Evolutionary conservation across 106 monocot genomes (phyloP), one percentile per base, ranked within the genome.

Genomic region (Chionographis japonica): DNA sequence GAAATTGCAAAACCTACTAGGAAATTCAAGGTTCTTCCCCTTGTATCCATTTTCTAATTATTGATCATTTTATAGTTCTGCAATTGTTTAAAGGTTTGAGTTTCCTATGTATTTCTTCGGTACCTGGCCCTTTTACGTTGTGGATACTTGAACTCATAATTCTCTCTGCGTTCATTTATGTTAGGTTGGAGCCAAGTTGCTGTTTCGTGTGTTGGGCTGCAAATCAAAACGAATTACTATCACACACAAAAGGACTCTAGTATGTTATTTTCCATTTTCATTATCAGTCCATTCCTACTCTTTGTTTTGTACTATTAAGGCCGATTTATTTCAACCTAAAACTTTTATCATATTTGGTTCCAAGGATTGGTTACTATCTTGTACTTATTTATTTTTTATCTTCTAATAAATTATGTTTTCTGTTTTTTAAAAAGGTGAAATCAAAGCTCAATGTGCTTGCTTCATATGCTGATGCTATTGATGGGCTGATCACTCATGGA

Each of bases 201-300:
- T 81, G 12, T 98, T 98, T 62, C 92, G 92, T 74, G 92, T 98
- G 50, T 63, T 98, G 67, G 97, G 97, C 38, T 98, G 97, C 78
- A 98, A 98, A 75, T 98, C 89, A 52, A 98, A 92, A 79, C 81
- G 92, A 78, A 83, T 98, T 63, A 92, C 92, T 69, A 89, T 98
- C 35, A 98, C 97, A 10, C 72, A 79, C 80, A 98, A 98, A 80
- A 98, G 87, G 58, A 79, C 89, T 61, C 67, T 98, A 42, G 97
- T 98, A 89, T 59, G 62, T 53, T 54, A 50, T 41, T 18, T 43
- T 62, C 12, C 8, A 20, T 38, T 9, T 11, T 19, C n/a, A 12
- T 54, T 18, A 62, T 5, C 9, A 37, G 9, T 12, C 39, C 37
- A 27, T 54, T 66, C 61, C 15, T 61, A 43, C 12, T 12, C 14